Evolutionary conservation across 2,329 filamentous ascomycete genomes (phyloP), one percentile per base, ranked within the genome.

Genomic region (Coniella vitis): DNA sequence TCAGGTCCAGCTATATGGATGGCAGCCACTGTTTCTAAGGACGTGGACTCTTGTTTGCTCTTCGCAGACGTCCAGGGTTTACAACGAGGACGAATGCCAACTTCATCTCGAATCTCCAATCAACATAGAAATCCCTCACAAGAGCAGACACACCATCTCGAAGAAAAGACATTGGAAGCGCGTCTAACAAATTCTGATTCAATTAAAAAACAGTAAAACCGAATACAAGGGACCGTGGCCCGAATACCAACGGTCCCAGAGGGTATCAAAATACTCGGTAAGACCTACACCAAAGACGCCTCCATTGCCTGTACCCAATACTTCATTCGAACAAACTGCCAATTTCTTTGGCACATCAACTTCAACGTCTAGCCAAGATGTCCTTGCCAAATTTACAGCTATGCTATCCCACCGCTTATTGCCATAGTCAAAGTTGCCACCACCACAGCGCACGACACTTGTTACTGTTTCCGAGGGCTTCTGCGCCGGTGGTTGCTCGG

Each of bases 401-500:
- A 29, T 29, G 25, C 25, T 29, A 29, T 29, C 25, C 10, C 25
- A 29, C 5, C 25, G 25, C 5, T 10, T 5, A 29, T 29, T 29
- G 10, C 10, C 25, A 29, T 10, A 29, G 5, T 10, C 10, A 5
- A 29, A 29, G 25, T 29, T 10, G 25, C 25, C 25, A 29, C 25
- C 13, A 14, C 31, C 8, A 38, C 16, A 36, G 17, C 36, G 17
- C 32, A 29, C 25, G 5, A 10, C 25, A 5, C 19, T 52, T 43
- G 61, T 22, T 44, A 44, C 19, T 66, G 63, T 49, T 79, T 59
- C 48, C 77, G 63, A 3, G 77, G 75, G 54, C 77, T 80, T 67
- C 79, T 79, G 60, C 77, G 72, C 62, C 71, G 71, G 48, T 69
- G 65, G 22, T 68, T 53, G 44, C 73, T 72, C 60, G 74, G 66